phyloP scores from a whole-genome alignment of 2,329 filamentous ascomycete species.

The Aulographum hederae region DNA sequence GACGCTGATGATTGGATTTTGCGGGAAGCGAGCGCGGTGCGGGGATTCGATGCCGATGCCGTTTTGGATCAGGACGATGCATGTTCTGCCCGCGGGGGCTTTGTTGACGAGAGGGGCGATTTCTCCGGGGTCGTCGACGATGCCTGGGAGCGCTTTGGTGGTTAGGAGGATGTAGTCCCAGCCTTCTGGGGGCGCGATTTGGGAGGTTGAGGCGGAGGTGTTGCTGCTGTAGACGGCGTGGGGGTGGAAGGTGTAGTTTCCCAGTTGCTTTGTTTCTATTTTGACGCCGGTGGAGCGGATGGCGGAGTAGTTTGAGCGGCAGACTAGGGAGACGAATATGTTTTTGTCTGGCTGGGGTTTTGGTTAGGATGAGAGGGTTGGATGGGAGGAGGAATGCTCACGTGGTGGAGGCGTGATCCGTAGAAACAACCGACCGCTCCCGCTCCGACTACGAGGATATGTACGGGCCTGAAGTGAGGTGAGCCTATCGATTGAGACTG shows the following conservation, averaged over 20 bases:
- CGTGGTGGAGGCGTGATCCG: constrained; percentile 46
- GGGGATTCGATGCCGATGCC: constrained; percentile 52
- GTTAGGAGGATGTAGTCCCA: constrained; percentile 54
- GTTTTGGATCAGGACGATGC: constrained; percentile 52
- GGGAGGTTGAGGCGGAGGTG: constrained; percentile 30
- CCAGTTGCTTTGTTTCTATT: constrained; percentile 47
- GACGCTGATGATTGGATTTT: constrained; percentile 42
- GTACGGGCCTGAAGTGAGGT: constrained; percentile 18
- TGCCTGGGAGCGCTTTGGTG: constrained; percentile 52
- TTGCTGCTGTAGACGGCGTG: constrained; percentile 41
- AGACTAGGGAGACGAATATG: constrained; percentile 48
- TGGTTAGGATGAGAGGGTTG: background rate
- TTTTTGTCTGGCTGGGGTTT: constrained; percentile 13
- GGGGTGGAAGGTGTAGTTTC: constrained; percentile 45
- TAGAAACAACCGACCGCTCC: constrained; percentile 59
- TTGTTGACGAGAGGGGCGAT: constrained; percentile 39
- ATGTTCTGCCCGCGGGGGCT: constrained; percentile 21
- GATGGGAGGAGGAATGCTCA: constrained; percentile 10
- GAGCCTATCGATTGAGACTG: no score
- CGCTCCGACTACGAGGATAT: constrained; percentile 50
- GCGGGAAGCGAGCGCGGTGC: constrained; percentile 43
- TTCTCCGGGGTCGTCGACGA: constrained; percentile 40
- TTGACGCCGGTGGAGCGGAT: constrained; percentile 43
- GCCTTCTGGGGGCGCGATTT: constrained; percentile 12
- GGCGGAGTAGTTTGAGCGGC: constrained; percentile 52